Evolutionary conservation across 2,329 filamentous ascomycete species (phyloP), one percentile per base, ranked within the genome.

Genomic region (Neurospora sp.): DNA sequence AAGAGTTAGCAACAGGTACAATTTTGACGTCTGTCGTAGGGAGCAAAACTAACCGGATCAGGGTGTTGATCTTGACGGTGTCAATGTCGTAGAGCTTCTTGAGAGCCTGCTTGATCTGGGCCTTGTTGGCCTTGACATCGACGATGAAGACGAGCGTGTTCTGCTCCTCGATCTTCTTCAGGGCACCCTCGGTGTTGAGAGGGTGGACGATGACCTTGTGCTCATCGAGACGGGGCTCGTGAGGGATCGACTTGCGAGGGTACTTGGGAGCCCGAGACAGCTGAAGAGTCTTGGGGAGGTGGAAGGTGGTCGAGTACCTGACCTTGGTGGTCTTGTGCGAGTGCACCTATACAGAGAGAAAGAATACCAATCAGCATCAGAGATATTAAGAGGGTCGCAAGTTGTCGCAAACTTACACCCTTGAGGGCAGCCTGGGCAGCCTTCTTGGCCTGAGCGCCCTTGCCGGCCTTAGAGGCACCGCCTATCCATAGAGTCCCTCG

Each of bases 91-190:
- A 99, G 77, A 98, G 91, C 91, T 96, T 97, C 93, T 98, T 99
- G 77, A 99, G 87, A 74, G 95, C 92, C 79, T 90, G 87, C 90
- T 97, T 97, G 87, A 99, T 99, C 88, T 99, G 96, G 82, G 93
- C 90, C 93, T 99, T 99, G 91, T 99, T 99, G 84, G 95, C 90
- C 91, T 96, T 96, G 84, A 95, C 86, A 78, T 97, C 92, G 81
- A 96, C 93, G 78, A 97, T 97, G 89, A 97, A 97, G 82, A 97
- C 93, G 68, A 99, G 90, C 77, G 96, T 99, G 90, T 99, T 99
- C 90, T 99, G 94, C 91, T 99, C 96, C 89, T 99, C 96, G 79
- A 99, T 97, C 92, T 97, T 81, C 93, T 99, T 99, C 95, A 99
- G 98, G 80, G 96, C 96, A 81, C 91, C 96, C 91, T 99, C 96